Base-by-base conservation (phyloP, 1,284 basidiomycete species). In the Puccinia horiana region DNA sequence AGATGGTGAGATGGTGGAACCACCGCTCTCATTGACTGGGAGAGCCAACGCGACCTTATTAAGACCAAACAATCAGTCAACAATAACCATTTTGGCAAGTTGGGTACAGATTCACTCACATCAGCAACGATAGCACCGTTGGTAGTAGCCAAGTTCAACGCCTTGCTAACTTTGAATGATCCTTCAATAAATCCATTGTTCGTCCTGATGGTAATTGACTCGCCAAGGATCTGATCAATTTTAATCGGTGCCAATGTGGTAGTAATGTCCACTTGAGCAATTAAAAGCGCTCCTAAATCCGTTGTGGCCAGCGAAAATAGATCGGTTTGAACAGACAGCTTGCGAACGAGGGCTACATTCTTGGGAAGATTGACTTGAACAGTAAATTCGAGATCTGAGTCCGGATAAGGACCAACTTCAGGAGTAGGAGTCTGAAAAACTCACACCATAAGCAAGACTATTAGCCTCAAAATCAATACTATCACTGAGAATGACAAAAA, bases 381-480 rank as follows among this genome's bases (percentile, higher is more conserved):
- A 42, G n/a, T 42, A 37, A 81, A 81, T 63, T 81, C 78, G 6
- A 81, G 70, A 52, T 81, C 78, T 8, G 78, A 81, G 18, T 81
- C 54, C 23, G 78, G 78, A 58, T 73, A 81, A 14, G 78, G 78
- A 42, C 78, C 78, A 29, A 74, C 69, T 81, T 81, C 78, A 0
- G 78, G 69, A 29, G 52, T 47, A 63, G 78, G 78, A n/a, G 78
- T 81, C 78, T 81, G 16, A 16, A n/a, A 47, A 52, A 42, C 37
- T 23, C 32, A 65, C 40, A 65, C 1, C 5, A 8, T 65, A 35
- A 35, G 26, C 29, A 4, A 70, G 23, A 23, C 23, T 18, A 14
- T 20, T 9, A 42, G 2, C 4, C n/a, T 3, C 1, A 70, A 70
- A 67, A 67, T 35, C 14, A 23, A 52, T 3, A 9, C 47, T 2